Base-by-base conservation (phyloP, 192 early-diverging fungal species). In the Phlyctochytrium planicorne region DNA sequence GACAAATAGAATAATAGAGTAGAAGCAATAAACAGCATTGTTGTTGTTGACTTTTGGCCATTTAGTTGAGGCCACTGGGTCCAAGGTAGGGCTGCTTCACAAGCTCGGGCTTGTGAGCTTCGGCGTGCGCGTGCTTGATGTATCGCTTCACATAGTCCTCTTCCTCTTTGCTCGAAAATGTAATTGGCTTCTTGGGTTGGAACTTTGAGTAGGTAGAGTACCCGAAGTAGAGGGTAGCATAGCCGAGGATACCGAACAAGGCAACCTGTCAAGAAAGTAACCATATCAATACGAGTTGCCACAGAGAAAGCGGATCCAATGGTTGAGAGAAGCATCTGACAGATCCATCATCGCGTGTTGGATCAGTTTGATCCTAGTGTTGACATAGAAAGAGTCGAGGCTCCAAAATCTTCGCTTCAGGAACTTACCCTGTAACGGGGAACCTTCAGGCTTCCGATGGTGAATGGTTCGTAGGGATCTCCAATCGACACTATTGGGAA, bases 381-480 rank as follows among this genome's bases (percentile, higher is more conserved):
- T n/a, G n/a, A n/a, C n/a, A n/a, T n/a, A n/a, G n/a, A n/a, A n/a
- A n/a, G n/a, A n/a, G n/a, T n/a, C n/a, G n/a, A n/a, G n/a, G n/a
- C n/a, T n/a, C n/a, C 23, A n/a, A 52, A 47, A 47, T 6, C 40
- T 47, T 47, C 10, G 40, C 6, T 6, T 47, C 20, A n/a, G n/a
- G 0, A 6, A 20, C 47, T 12, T 71, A 82, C 81, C 77, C 72
- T 79, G 77, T 82, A 82, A 40, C 78, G 74, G 50, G 75, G 81
- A 55, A 82, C 57, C 61, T 72, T 66, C 30, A 64, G 23, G 16
- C 81, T 78, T 37, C 57, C 65, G 59, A 82, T 59, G 50, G 60
- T 65, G 77, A 73, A 77, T 30, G 75, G 34, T 67, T 82, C 81
- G 65, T 68, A 75, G 62, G 81, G 81, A 74, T 79, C 77, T 65